Conservation (phyloP, 495 filamentous ascomycete species). For the Hyaloscypha variabilis region DNA sequence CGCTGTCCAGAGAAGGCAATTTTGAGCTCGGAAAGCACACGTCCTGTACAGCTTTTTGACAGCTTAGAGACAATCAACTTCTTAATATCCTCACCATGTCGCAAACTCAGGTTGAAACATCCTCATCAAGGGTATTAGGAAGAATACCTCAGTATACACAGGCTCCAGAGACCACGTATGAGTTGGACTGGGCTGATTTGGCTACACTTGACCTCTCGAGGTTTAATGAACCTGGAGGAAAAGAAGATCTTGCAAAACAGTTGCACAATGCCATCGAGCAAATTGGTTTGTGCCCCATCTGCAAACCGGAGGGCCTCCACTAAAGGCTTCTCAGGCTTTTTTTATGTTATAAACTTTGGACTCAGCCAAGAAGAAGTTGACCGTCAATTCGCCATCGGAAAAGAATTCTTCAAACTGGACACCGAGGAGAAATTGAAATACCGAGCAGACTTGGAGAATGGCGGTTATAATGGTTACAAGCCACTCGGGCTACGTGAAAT, state of each 20-base stretch:
- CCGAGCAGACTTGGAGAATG: slow-evolving; percentile 45
- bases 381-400: slow-evolving; percentile 57
- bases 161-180: neutral
- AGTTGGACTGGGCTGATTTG: slow-evolving; percentile 52
- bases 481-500: slow-evolving; percentile 32
- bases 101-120: neutral
- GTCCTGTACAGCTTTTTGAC: neutral
- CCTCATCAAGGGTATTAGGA: neutral
- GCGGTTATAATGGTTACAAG: slow-evolving; percentile 49
- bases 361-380: slow-evolving; percentile 58
- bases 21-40: neutral
- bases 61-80: neutral
- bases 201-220: slow-evolving; percentile 54
- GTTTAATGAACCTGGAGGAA: slow-evolving; percentile 52
- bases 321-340: slow-evolving; percentile 41
- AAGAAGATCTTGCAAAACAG: slow-evolving; percentile 53
- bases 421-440: slow-evolving; percentile 59
- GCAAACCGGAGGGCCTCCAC: neutral
- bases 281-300: slow-evolving; percentile 28
- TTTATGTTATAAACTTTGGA: slow-evolving; percentile 58
- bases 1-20: neutral
- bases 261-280: slow-evolving; percentile 41
- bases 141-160: slow-evolving; percentile 10
- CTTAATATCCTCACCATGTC: neutral
- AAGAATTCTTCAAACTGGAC: slow-evolving; percentile 55